Evolutionary conservation across 2,329 filamentous ascomycete species (phyloP), one percentile per base, ranked within the genome.

Genomic region (Paracorniculantispora psalliotae): DNA sequence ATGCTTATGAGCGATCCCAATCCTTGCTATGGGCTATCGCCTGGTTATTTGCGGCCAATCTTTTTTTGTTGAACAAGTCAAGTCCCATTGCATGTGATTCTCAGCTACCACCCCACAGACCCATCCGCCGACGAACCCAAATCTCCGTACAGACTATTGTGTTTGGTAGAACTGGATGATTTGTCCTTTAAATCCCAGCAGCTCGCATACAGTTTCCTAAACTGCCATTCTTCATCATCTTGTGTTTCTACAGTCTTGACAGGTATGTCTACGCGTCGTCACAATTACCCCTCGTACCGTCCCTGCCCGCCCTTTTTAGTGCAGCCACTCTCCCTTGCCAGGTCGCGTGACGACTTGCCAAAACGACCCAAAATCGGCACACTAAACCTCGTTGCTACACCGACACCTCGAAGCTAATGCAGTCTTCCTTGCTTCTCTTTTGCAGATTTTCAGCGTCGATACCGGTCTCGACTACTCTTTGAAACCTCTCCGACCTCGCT

Each of bases 21-120:
- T 55, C 52, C 52, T 55, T 26, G 52, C 37, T 15, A 12, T 28
- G 28, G 28, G 30, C 50, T 25, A 46, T 35, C 41, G 30, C 44
- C 44, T 48, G 28, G n/a, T 19, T 23, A 47, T 6, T 17, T 28
- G 15, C 9, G 17, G 30, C 17, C 33, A 41, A 17, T 28, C n/a
- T n/a, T n/a, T 57, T 55, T 56, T 57, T 57, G 54, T 57, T 57
- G 54, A 57, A 57, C 54, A 57, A 57, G 35, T 57, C 54, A 48
- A 28, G 33, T 4, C 23, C 10, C 3, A 39, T 56, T 57, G 54
- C 54, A 57, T 57, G 54, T 57, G 54, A 57, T 57, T 48, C 47
- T 57, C 44, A 57, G 55, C 55, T 35, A 50, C 19, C 55, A 44
- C 55, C 51, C 55, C 55, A 57, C 55, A 50, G 46, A 33, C 55